Conservation (phyloP, 176 grass and related monocot genomes). For the Echinochloa phyllopogon region DNA sequence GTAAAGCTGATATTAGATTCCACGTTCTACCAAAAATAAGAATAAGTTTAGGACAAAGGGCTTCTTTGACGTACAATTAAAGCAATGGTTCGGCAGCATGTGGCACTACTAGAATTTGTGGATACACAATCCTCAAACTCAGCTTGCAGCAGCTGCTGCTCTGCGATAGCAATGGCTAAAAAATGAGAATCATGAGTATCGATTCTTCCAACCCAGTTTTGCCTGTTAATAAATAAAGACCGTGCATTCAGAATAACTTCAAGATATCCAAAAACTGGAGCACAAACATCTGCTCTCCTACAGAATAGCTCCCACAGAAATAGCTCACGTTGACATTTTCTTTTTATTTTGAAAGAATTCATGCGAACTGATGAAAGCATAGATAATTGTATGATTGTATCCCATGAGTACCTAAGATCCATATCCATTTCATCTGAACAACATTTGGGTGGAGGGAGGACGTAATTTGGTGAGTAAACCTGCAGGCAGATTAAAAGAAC, state of each 20-base stretch:
- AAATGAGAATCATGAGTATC: slow-evolving; percentile 88
- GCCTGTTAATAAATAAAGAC: slow-evolving; percentile 50
- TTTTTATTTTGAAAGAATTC: slow-evolving; percentile 12
- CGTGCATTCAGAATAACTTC: slow-evolving; percentile 18
- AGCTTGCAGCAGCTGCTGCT: slow-evolving; percentile 85
- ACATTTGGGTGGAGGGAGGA: slow-evolving; percentile 58
- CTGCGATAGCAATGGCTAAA: slow-evolving; percentile 83
- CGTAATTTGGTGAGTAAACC: slow-evolving; percentile 89
- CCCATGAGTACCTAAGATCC: slow-evolving; percentile 73
- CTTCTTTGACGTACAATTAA: slow-evolving; percentile 61
- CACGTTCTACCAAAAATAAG: neutral
- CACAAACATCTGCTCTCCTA: slow-evolving; percentile 2
- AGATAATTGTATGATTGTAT: neutral
- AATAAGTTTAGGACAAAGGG: neutral
- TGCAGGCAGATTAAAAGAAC: slow-evolving; percentile 46
- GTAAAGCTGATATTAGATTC: slow-evolving; percentile 15
- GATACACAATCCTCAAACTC: slow-evolving; percentile 80
- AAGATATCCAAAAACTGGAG: neutral
- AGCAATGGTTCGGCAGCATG: slow-evolving; percentile 81
- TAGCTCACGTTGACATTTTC: neutral
- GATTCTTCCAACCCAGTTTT: slow-evolving; percentile 72
- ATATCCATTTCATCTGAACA: slow-evolving; percentile 79
- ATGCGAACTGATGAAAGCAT: slow-evolving; percentile 6
- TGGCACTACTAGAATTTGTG: slow-evolving; percentile 58
- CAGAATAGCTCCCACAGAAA: slow-evolving; percentile 6